Base-by-base conservation (phyloP, 2,329 filamentous ascomycete genomes). In the Hypocrella siamensis region DNA sequence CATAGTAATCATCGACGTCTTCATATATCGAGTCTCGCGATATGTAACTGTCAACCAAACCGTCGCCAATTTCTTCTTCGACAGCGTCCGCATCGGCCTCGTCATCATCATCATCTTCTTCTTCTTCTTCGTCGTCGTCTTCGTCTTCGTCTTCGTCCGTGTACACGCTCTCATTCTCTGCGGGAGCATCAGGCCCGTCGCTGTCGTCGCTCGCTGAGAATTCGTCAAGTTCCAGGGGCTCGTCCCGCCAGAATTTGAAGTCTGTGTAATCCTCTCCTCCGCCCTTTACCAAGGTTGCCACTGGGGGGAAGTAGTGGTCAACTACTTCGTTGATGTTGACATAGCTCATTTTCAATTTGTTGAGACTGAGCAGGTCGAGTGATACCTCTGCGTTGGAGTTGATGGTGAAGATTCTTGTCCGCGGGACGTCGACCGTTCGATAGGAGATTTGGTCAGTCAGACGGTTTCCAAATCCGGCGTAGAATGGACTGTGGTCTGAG, bases 311-410 rank as follows among this genome's bases (percentile, higher is more conserved):
- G 60, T 93, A 96, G 54, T 98, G 90, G 51, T 98, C 90, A 6
- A 98, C 83, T 36, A 98, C 78, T 53, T 98, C 92, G 37, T 83
- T 79, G 76, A 98, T 98, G 46, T 83, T 86, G 39, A 93, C 84
- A 51, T 98, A 98, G 40, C 82, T 93, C 46, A 92, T 88, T 59
- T 90, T 93, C 52, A 96, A 81, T 52, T 85, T 92, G 57, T 93
- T 94, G 33, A 96, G 67, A 39, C 76, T 88, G 27, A 96, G 62
- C 28, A 98, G 63, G 50, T 96, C 88, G 16, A 98, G 63, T 18
- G 80, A 88, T 19, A 98, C 86, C 54, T 98, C 90, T 1, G 88
- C 86, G 48, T 96, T 93, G 33, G 83, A 90, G 55, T 98, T 98
- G 64, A 98, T 98, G 12, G 90, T 94, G 55, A 98, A 98, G 44